Percentiles rank a stretch among this genome's conserved stretches.
phyloP scores from a whole-genome alignment of 495 filamentous ascomycete species.

The Neurospora sp. region DNA sequence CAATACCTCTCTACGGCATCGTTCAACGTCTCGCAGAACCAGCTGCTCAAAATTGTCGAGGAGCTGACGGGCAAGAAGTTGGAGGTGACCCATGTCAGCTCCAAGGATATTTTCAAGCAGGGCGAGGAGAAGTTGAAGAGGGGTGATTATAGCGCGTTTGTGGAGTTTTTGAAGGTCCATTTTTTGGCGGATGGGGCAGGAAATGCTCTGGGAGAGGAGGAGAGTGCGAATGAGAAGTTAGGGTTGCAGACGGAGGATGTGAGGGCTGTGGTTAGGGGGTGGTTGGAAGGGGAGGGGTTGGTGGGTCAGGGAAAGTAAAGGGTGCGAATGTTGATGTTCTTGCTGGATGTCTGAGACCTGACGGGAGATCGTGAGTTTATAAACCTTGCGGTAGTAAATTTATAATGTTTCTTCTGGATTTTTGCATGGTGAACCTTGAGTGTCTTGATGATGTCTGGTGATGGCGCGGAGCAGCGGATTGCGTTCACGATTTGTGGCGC shows the following conservation, averaged over 20 bases:
- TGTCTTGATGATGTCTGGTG: no score
- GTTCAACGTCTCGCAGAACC: constrained; percentile 43
- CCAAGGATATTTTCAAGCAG: constrained; percentile 33
- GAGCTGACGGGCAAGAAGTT: constrained; percentile 36
- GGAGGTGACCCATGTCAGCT: constrained; percentile 25
- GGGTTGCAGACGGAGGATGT: constrained; percentile 16
- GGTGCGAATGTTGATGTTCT: no score
- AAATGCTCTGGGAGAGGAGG: constrained; percentile 23
- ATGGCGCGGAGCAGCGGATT: no score
- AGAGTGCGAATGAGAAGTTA: constrained; percentile 16
- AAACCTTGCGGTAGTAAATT: no score
- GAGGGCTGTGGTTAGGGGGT: constrained; percentile 9
- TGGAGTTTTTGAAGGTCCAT: constrained; percentile 26
- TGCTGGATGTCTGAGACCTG: no score
- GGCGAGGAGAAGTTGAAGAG: constrained; percentile 35
- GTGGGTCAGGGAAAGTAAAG: background rate
- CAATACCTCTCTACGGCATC: constrained; percentile 39
- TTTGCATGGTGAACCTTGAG: no score
- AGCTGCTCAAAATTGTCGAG: constrained; percentile 41
- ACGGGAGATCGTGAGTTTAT: no score
- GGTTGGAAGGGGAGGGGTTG: constrained; percentile 6
- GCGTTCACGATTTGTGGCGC: no score
- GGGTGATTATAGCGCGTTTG: constrained; percentile 34
- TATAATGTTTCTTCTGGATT: no score
- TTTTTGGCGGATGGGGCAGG: constrained; percentile 38